These are phyloP conservation scores for Trichoderma simmonsii DNA, from an alignment of 2,329 filamentous ascomycete species.

Conservation along the genomic window DNA sequence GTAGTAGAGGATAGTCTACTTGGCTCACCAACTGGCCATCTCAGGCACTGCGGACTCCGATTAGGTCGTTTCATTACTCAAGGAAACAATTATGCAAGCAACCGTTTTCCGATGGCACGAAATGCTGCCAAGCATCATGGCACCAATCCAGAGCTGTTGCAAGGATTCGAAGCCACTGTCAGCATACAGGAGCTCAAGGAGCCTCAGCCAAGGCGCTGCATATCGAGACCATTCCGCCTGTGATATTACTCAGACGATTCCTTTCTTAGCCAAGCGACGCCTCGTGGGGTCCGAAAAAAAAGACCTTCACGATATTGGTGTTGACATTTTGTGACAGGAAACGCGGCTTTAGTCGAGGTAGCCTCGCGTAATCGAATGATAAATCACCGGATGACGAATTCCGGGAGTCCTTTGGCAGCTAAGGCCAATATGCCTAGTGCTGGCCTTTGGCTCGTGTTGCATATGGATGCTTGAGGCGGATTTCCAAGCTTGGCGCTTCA, in stretches of 20 bases:
- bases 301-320: neutral
- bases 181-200: neutral
- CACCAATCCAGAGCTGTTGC: neutral
- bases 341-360: neutral
- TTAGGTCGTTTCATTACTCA: neutral
- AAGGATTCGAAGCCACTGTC: neutral
- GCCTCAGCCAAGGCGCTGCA: neutral
- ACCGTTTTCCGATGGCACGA: neutral
- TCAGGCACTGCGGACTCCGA: neutral
- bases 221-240: neutral
- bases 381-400: neutral
- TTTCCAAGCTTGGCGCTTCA: neutral
- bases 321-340: neutral
- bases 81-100: neutral
- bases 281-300: slow-evolving; percentile 4
- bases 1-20: neutral
- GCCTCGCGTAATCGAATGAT: neutral
- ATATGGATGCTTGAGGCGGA: neutral
- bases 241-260: neutral
- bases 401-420: neutral
- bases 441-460: neutral
- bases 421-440: neutral
- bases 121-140: neutral
- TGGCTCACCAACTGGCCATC: neutral
- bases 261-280: neutral